A percentile compares a stretch with the other conserved stretches of the same genome.
These are phyloP conservation scores for Gynostemma pentaphyllum DNA, from an alignment of 306 rosid species.

Conservation along the genomic window DNA sequence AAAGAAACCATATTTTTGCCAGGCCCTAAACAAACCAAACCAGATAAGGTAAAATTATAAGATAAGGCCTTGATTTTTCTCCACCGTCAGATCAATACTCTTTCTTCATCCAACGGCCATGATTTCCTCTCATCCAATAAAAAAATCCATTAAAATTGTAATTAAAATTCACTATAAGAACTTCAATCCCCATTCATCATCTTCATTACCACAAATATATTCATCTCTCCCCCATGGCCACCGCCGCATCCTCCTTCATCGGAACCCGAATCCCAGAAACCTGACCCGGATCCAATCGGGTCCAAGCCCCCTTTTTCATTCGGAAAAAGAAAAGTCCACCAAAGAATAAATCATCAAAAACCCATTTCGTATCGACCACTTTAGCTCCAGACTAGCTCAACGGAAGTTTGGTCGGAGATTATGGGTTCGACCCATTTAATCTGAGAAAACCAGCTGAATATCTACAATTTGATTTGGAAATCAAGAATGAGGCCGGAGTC, in stretches of 20 bases:
- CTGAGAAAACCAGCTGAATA: constrained; percentile 58
- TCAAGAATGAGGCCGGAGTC: constrained; percentile 55
- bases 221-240: constrained; percentile 25
- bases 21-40: not conserved
- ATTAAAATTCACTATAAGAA: not conserved
- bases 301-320: constrained; percentile 37
- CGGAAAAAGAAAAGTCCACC: constrained; percentile 24
- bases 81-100: not conserved
- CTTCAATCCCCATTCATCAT: constrained; percentile 5
- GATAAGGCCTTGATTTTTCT: not conserved
- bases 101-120: not conserved
- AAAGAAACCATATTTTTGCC: not conserved
- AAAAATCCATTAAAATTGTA: not conserved
- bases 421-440: constrained; percentile 66
- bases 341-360: not conserved
- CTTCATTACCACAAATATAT: too few relatives aligned
- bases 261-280: constrained; percentile 27
- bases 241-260: constrained; percentile 41
- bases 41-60: not conserved
- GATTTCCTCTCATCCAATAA: not conserved
- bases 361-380: constrained; percentile 27
- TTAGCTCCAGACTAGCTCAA: constrained; percentile 84
- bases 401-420: constrained; percentile 47
- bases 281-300: constrained; percentile 10
- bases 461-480: constrained; percentile 58